Evolutionary conservation across 495 filamentous ascomycete genomes (phyloP), one percentile per base, ranked within the genome.

Genomic region (Podospora pseudopauciseta): DNA sequence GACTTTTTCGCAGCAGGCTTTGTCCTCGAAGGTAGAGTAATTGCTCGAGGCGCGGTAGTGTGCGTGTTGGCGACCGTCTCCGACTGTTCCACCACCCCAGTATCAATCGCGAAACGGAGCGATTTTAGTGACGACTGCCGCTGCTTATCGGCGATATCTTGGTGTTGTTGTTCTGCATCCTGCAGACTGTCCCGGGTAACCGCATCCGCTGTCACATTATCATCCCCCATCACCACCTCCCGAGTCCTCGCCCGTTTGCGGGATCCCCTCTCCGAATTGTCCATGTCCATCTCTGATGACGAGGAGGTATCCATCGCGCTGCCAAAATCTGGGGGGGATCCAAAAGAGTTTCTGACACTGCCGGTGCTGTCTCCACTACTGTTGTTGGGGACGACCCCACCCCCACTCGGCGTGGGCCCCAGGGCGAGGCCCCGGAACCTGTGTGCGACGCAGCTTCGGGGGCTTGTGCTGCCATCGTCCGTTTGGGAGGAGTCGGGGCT

Each of bases 401-500:
- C 79, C 73, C 79, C 79, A 72, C 85, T 82, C 39, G 39, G 13
- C 23, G 23, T 23, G 23, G 23, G 23, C 67, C 81, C 85, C 60
- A 91, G 77, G 27, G 73, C 85, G 39, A 92, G 79, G 60, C 87
- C 83, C 68, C 86, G 84, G 71, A 93, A 87, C 65, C 85, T 82
- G 70, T 87, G 84, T 68, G 86, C 88, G 64, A 92, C 88, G 44
- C 79, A 84, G 16, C 86, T 85, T 68, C 86, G 84, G 32, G 90
- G 89, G 73, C 90, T 92, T 34, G 74, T 75, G 69, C 74, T 79
- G 56, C 78, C 79, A 39, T 80, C 79, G 27, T 81, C 55, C n/a
- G 55, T 79, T 60, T 70, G 20, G 44, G 76, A 57, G 19, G 70
- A 64, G 65, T 73, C 67, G 30, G 74, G 57, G 64, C 79, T 75